These are phyloP conservation scores for Candida silvicultrix DNA, from an alignment of 805 yeast genomes.

Conservation along the genomic window DNA sequence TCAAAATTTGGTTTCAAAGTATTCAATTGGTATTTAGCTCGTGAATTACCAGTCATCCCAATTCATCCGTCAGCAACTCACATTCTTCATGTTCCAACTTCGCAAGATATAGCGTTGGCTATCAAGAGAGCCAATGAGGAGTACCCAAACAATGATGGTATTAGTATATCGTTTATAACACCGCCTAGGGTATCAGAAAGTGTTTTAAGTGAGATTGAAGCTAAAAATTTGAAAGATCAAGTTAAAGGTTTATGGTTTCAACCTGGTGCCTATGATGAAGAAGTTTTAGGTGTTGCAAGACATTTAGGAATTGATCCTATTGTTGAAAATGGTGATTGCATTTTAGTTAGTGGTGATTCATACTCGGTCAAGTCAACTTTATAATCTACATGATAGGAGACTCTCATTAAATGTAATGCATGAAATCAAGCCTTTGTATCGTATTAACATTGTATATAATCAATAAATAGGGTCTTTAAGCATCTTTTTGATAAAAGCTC, in stretches of 20 bases:
- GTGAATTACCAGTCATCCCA: slow-evolving; percentile 54
- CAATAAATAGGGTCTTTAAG: slow-evolving; percentile 18
- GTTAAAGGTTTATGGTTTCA: slow-evolving; percentile 74
- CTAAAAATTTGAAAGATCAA: slow-evolving; percentile 14
- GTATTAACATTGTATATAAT: not conserved
- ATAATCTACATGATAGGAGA: slow-evolving; percentile 12
- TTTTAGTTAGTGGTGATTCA: slow-evolving; percentile 60
- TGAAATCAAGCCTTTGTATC: not conserved
- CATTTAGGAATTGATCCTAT: slow-evolving; percentile 27
- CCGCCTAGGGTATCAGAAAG: slow-evolving; percentile 59
- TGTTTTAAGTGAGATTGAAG: slow-evolving; percentile 32
- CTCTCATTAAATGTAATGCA: too few relatives aligned
- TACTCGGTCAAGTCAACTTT: slow-evolving; percentile 35
- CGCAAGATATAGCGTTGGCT: slow-evolving; percentile 25
- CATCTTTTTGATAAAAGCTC: slow-evolving; percentile 35
- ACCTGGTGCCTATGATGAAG: slow-evolving; percentile 66
- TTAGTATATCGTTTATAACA: slow-evolving; percentile 64
- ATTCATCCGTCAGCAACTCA: slow-evolving; percentile 50
- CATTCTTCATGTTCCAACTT: slow-evolving; percentile 40
- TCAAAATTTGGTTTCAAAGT: slow-evolving; percentile 67
- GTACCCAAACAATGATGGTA: slow-evolving; percentile 31
- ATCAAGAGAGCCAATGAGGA: slow-evolving; percentile 13
- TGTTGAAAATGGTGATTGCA: slow-evolving; percentile 55
- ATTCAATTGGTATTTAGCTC: slow-evolving; percentile 57
- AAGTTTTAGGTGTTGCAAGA: slow-evolving; percentile 37